Conservation (phyloP, 208 protist genomes). For the Borovskyia barvae region DNA sequence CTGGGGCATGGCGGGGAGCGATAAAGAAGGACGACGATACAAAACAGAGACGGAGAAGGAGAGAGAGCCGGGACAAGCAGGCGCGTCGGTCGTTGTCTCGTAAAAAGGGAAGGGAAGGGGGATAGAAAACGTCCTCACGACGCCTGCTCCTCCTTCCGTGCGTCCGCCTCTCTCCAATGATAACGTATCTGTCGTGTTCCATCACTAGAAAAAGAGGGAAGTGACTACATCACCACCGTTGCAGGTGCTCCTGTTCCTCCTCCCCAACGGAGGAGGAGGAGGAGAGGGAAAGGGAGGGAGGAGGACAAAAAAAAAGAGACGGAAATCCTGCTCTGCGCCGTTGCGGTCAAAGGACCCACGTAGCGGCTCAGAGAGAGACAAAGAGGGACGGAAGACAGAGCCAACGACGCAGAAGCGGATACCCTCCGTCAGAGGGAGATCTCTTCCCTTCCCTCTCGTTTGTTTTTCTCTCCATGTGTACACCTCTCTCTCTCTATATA, state of each 20-base stretch:
- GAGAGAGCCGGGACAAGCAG: neutral
- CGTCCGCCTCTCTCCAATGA: no score
- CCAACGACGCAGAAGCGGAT: no score
- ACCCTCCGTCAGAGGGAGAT: no score
- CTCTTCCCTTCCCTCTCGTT: no score
- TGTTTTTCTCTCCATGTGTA: no score
- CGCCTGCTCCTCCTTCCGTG: no score
- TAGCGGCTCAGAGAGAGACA: slow-evolving; percentile 13
- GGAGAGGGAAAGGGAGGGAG: neutral
- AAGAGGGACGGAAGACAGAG: slow-evolving; percentile 7
- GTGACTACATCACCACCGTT: neutral
- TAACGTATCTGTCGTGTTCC: no score
- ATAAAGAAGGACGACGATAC: neutral
- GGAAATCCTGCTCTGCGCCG: no score
- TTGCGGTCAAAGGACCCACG: no score
- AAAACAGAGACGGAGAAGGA: slow-evolving; percentile 8
- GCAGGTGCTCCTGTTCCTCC: neutral
- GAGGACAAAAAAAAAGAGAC: neutral
- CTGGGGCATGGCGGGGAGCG: neutral
- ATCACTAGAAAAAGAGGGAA: neutral
- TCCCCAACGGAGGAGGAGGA: neutral
- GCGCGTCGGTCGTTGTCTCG: neutral
- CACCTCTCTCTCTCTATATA: no score
- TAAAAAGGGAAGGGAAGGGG: neutral
- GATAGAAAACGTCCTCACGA: slow-evolving; percentile 10